These are phyloP conservation scores for Candida hungchunana DNA, from an alignment of 805 yeast genomes.

Conservation along the genomic window DNA sequence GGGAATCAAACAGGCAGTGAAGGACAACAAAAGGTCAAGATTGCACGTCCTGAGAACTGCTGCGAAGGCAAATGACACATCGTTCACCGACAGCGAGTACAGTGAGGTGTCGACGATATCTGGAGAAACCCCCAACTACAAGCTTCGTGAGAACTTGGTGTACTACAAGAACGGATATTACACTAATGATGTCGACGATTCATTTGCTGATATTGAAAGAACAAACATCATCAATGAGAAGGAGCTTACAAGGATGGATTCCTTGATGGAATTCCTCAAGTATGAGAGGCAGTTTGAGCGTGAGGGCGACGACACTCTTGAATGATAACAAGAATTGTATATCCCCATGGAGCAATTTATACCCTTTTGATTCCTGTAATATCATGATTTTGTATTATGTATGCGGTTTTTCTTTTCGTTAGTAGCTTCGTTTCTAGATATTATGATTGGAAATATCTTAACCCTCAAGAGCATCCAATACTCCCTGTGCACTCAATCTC, in stretches of 20 bases:
- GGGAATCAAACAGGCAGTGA: constrained; percentile 26
- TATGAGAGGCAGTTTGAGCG: constrained; percentile 18
- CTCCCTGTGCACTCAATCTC: constrained; percentile 28
- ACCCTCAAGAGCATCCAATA: neutral
- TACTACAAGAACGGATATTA: constrained; percentile 28
- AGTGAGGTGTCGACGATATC: constrained; percentile 26
- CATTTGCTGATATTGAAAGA: constrained; percentile 22
- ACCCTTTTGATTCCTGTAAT: too few species aligned
- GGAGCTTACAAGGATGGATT: constrained; percentile 20
- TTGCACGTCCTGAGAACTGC: constrained; percentile 18
- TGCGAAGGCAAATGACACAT: constrained; percentile 8
- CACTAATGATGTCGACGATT: constrained; percentile 20
- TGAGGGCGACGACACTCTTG: neutral
- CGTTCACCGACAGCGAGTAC: constrained; percentile 23
- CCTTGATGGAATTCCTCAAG: constrained; percentile 22
- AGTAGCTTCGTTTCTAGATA: too few species aligned
- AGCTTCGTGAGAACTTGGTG: constrained; percentile 18
- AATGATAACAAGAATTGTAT: too few species aligned
- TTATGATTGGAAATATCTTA: too few species aligned
- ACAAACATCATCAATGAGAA: constrained; percentile 18
- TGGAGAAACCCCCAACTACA: constrained; percentile 27
- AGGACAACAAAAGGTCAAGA: constrained; percentile 23
- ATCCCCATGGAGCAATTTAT: too few species aligned
- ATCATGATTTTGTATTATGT: too few species aligned
- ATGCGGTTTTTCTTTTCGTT: too few species aligned